Evolutionary conservation across 805 yeast genomes (phyloP).

Genomic region (Spathaspora passalidarum): DNA sequence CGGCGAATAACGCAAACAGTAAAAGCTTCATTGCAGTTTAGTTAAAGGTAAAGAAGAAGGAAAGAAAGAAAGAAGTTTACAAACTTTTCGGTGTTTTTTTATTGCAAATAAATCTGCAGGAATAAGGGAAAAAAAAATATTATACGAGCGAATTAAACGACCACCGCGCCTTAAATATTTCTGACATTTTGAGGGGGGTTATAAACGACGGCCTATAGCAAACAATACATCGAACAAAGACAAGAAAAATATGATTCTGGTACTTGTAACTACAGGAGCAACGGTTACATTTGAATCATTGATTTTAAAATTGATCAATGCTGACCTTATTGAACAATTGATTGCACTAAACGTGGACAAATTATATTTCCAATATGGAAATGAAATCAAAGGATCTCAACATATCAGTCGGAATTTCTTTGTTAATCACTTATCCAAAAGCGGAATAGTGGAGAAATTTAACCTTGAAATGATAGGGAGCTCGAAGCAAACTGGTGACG

Average conservation of each 20-base stretch:
- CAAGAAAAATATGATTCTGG: slow-evolving; percentile 7
- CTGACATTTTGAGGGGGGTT: too few relatives aligned
- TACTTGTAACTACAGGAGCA: slow-evolving; percentile 83
- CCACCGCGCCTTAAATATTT: too few relatives aligned
- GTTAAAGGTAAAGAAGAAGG: not conserved
- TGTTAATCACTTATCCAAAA: slow-evolving; percentile 14
- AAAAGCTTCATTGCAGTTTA: slow-evolving; percentile 23
- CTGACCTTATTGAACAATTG: slow-evolving; percentile 34
- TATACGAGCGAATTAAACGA: too few relatives aligned
- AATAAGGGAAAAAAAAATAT: too few relatives aligned
- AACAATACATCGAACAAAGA: too few relatives aligned
- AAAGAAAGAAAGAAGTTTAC: not conserved
- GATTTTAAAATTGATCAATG: slow-evolving; percentile 40
- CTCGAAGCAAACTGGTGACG: not conserved
- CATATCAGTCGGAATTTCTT: slow-evolving; percentile 24
- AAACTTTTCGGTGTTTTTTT: not conserved
- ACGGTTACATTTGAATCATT: slow-evolving; percentile 75
- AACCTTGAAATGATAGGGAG: not conserved
- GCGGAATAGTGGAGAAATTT: slow-evolving; percentile 7
- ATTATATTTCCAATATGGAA: slow-evolving; percentile 30
- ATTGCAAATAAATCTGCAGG: too few relatives aligned
- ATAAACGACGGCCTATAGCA: too few relatives aligned
- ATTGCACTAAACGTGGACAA: slow-evolving; percentile 29
- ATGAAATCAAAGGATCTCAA: slow-evolving; percentile 20
- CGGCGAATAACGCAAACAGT: slow-evolving; percentile 18